These are phyloP conservation scores for Penicillium bialowiezense DNA, from an alignment of 495 filamentous ascomycete genomes.

Conservation along the genomic window DNA sequence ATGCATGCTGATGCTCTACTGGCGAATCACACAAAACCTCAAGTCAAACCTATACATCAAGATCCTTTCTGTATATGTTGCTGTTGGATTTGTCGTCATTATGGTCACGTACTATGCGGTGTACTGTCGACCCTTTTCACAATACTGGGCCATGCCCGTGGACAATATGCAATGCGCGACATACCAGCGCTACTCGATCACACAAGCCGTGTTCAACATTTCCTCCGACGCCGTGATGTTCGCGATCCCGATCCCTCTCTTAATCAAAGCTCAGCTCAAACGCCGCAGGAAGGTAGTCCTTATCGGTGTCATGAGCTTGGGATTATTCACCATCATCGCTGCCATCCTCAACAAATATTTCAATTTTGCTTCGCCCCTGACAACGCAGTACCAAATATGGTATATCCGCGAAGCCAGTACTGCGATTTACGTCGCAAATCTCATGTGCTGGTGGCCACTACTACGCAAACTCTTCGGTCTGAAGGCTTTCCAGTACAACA, in stretches of 20 bases:
- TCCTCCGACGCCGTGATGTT: constrained; percentile 63
- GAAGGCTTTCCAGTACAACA: constrained; percentile 31
- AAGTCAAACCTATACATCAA: constrained; percentile 48
- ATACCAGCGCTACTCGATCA: constrained; percentile 56
- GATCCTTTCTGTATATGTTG: constrained; percentile 51
- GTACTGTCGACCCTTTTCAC: constrained; percentile 59
- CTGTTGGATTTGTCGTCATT: constrained; percentile 55
- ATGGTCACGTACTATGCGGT: constrained; percentile 62
- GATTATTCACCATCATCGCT: constrained; percentile 61
- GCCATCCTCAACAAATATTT: constrained; percentile 65
- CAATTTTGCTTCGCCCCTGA: constrained; percentile 56
- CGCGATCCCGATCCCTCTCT: constrained; percentile 56
- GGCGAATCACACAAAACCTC: constrained; percentile 39
- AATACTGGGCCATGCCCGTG: constrained; percentile 58
- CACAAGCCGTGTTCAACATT: constrained; percentile 64
- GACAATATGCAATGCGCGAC: constrained; percentile 34
- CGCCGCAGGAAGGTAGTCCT: constrained; percentile 51
- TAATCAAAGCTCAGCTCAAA: constrained; percentile 53
- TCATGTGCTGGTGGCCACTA: constrained; percentile 61
- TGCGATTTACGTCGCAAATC: constrained; percentile 61
- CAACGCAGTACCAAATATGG: constrained; percentile 54
- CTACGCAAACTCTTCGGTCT: constrained; percentile 50
- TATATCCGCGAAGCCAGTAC: constrained; percentile 64
- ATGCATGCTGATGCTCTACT: constrained; percentile 52
- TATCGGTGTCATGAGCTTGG: constrained; percentile 48